phyloP scores from a whole-genome alignment of 305 asterid genomes.

The Fraxinus angustifolia region DNA sequence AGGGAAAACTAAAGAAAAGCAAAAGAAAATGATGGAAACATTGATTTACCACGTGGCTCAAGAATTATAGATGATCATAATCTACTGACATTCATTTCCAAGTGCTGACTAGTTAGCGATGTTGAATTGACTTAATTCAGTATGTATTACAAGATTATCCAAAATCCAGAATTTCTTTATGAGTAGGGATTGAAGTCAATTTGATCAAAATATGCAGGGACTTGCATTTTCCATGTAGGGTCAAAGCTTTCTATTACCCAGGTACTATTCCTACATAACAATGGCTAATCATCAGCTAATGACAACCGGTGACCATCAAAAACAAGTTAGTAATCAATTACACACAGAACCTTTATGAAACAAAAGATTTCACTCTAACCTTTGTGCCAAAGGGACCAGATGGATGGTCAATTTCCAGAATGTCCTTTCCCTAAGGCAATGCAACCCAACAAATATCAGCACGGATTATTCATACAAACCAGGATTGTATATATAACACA shows the following conservation, averaged over 20 bases:
- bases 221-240: not conserved
- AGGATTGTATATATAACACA: conserved; percentile 2
- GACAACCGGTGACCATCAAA: not conserved
- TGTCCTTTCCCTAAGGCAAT: conserved; percentile 31
- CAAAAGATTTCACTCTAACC: conserved; percentile 44
- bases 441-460: conserved; percentile 9
- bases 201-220: not conserved
- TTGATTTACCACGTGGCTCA: not conserved
- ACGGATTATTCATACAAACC: not conserved
- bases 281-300: not conserved
- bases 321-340: not conserved
- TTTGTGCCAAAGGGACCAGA: not conserved
- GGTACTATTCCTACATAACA: not conserved
- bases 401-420: not conserved
- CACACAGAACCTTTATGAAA: not conserved
- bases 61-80: not conserved
- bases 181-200: not conserved
- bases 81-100: not conserved
- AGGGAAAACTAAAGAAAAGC: not conserved
- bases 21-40: not conserved
- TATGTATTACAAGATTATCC: not conserved
- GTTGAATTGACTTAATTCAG: not conserved
- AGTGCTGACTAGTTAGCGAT: not conserved
- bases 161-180: not conserved
- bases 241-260: not conserved